Evolutionary conservation across 148 eudicot genomes (phyloP).

Genomic region (Dysphania ambrosioides): DNA sequence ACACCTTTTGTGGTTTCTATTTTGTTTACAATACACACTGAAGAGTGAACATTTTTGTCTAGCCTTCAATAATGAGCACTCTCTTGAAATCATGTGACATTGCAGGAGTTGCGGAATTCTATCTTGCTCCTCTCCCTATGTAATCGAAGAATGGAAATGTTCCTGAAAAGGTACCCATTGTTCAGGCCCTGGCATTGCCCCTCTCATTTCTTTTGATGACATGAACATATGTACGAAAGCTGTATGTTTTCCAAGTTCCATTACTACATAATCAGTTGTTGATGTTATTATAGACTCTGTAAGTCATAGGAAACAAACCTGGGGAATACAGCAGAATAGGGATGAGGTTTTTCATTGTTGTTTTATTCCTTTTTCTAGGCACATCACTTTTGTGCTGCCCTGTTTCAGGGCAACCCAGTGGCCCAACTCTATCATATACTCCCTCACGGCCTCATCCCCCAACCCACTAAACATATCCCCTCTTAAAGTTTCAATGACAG

Average conservation of each 20-base stretch:
- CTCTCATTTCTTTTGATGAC: neutral
- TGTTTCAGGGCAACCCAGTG: too few species aligned
- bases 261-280: neutral
- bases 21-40: neutral
- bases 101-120: neutral
- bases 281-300: neutral
- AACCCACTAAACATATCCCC: neutral
- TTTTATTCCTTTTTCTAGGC: too few species aligned
- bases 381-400: too few species aligned
- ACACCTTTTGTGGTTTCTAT: neutral
- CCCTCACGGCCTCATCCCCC: too few species aligned
- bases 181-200: neutral
- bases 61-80: neutral
- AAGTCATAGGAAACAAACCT: too few species aligned
- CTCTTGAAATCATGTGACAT: neutral
- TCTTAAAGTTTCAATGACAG: constrained; percentile 20
- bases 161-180: neutral
- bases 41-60: neutral
- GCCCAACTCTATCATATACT: too few species aligned
- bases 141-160: neutral
- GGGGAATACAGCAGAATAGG: too few species aligned
- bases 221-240: neutral
- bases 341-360: too few species aligned
- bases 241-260: neutral
- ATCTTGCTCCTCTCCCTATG: neutral